Evolutionary conservation across 257 asterid genomes (phyloP).

Genomic region (Plectranthus barbatus): DNA sequence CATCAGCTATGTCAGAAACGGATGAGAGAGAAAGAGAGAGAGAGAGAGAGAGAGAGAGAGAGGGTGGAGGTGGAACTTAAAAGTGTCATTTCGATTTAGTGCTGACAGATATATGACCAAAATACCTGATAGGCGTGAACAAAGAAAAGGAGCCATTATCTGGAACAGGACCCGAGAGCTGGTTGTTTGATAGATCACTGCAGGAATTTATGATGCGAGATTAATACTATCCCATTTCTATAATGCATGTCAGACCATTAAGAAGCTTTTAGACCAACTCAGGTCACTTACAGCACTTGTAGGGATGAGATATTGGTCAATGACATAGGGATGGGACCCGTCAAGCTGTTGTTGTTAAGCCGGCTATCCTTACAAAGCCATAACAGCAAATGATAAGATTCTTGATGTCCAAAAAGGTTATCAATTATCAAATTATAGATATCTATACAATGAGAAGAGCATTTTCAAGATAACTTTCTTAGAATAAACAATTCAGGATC

Average conservation of each 20-base stretch:
- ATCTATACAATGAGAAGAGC: background rate
- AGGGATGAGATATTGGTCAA: conserved; percentile 72
- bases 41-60: too few species aligned
- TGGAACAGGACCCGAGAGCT: conserved; percentile 78
- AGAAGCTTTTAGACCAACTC: conserved; percentile 3
- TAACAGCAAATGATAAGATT: conserved; percentile 20
- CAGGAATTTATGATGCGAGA: conserved; percentile 4
- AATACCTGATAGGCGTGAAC: conserved; percentile 88
- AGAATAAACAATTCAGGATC: background rate
- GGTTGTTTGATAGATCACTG: conserved; percentile 91
- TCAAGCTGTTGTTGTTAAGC: conserved; percentile 88
- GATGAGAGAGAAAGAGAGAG: background rate
- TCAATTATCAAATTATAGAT: background rate
- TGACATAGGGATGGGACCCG: conserved; percentile 66
- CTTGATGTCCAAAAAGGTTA: conserved; percentile 4
- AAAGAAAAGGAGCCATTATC: conserved; percentile 90
- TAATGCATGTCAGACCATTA: background rate
- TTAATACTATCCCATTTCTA: background rate
- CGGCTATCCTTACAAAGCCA: conserved; percentile 72
- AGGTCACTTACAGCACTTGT: conserved; percentile 81
- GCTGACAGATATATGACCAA: conserved; percentile 1
- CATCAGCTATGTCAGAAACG: conserved; percentile 16
- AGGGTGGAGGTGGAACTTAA: too few species aligned
- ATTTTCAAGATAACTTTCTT: background rate
- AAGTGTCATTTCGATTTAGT: background rate